These are phyloP conservation scores for Lodderomyces theae DNA, from an alignment of 1,139 yeast genomes.

Conservation along the genomic window DNA sequence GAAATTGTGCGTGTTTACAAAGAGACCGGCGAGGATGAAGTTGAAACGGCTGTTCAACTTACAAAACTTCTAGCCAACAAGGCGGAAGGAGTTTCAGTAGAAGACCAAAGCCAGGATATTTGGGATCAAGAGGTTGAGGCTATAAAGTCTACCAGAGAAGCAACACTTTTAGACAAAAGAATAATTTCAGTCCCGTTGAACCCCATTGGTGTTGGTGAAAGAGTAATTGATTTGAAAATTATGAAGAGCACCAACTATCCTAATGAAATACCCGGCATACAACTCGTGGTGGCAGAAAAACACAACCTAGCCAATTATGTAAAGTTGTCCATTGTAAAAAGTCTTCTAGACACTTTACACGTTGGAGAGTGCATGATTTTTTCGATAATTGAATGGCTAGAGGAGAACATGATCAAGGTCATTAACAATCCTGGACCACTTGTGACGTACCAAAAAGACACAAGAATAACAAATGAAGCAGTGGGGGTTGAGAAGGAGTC, in stretches of 20 bases:
- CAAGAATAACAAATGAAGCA: neutral
- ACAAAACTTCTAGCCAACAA: conserved; percentile 38
- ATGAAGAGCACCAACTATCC: conserved; percentile 59
- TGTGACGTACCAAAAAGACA: conserved; percentile 22
- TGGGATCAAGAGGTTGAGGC: conserved; percentile 85
- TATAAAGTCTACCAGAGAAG: conserved; percentile 50
- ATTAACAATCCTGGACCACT: conserved; percentile 76
- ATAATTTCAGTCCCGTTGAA: conserved; percentile 28
- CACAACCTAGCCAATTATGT: conserved; percentile 70
- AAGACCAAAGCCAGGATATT: conserved; percentile 28
- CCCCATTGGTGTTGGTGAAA: conserved; percentile 27
- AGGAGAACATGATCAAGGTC: conserved; percentile 55
- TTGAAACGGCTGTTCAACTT: conserved; percentile 49
- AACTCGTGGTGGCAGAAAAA: conserved; percentile 47
- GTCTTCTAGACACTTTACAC: conserved; percentile 42
- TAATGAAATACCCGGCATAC: conserved; percentile 57
- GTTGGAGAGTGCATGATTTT: conserved; percentile 71
- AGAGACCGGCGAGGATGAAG: conserved; percentile 43
- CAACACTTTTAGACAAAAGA: conserved; percentile 18
- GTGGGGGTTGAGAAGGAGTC: neutral
- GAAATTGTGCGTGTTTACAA: conserved; percentile 54
- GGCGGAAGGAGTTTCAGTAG: conserved; percentile 3
- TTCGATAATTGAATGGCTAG: conserved; percentile 71
- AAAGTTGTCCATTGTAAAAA: conserved; percentile 59
- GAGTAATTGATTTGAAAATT: conserved; percentile 45